A percentile compares a stretch with the other conserved stretches of the same genome.
Evolutionary conservation across 2,329 filamentous ascomycete genomes (phyloP).

Genomic region (Fusarium sp.): DNA sequence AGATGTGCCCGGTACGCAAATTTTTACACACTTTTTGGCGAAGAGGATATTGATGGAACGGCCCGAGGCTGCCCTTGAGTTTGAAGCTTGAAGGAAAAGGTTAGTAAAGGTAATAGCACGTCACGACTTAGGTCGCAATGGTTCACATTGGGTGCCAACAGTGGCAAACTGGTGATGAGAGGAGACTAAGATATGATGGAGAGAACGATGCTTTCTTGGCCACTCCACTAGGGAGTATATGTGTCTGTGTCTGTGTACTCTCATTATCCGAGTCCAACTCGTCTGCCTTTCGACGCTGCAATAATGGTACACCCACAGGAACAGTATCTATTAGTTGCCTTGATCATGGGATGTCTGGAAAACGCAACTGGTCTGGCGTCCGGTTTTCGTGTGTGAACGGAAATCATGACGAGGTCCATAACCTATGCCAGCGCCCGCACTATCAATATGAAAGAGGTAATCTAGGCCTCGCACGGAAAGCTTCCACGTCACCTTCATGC

Average conservation of each 20-base stretch:
- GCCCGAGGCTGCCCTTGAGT: conserved; percentile 19
- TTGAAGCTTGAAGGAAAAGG: conserved; percentile 13
- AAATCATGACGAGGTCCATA: not conserved
- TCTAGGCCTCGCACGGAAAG: conserved; percentile 3
- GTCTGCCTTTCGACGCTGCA: not conserved
- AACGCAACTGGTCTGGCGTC: not conserved
- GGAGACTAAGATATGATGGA: conserved; percentile 1
- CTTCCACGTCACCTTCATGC: conserved; percentile 6
- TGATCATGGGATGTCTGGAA: not conserved
- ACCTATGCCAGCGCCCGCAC: conserved; percentile 24
- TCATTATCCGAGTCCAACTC: not conserved
- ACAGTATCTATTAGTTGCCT: not conserved
- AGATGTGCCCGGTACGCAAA: not conserved
- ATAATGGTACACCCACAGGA: not conserved
- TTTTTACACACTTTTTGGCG: not conserved
- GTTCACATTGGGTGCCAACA: conserved; percentile 13
- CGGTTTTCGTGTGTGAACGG: not conserved
- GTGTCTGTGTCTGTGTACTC: not conserved
- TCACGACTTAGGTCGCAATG: conserved; percentile 12
- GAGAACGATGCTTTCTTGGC: not conserved
- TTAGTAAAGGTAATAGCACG: conserved; percentile 4
- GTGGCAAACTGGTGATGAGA: conserved; percentile 30
- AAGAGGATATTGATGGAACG: conserved; percentile 5
- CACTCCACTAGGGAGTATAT: not conserved
- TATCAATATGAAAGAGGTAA: conserved; percentile 8